A percentile compares a stretch with the other conserved stretches of the same genome.
phyloP scores from a whole-genome alignment of 2,329 filamentous ascomycete species.

The Hymenoscyphus scutula region DNA sequence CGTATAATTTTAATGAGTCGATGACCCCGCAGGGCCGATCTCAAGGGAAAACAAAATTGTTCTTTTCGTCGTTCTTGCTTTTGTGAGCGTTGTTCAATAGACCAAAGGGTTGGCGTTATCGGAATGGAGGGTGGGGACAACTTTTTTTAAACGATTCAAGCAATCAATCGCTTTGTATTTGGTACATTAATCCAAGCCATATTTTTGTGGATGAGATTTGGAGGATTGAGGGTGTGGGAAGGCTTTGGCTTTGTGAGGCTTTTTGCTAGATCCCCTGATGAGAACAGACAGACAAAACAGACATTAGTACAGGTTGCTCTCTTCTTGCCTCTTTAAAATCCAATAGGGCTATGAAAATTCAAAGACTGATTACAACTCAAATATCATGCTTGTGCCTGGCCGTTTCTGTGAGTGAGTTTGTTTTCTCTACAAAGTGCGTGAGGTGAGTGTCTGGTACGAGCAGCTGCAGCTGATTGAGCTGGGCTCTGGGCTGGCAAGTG shows the following conservation, averaged over 20 bases:
- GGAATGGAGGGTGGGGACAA: background rate
- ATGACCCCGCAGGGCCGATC: conserved; percentile 9
- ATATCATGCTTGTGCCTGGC: too few species aligned
- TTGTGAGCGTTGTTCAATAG: conserved; percentile 22
- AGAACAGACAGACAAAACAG: conserved; percentile 2
- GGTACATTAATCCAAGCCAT: conserved; percentile 5
- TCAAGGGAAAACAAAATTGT: conserved; percentile 13
- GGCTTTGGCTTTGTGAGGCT: background rate
- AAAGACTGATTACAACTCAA: too few species aligned
- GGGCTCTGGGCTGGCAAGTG: too few species aligned
- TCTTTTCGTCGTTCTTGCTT: conserved; percentile 12
- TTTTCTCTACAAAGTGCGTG: too few species aligned
- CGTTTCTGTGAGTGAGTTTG: too few species aligned
- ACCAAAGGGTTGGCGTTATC: conserved; percentile 17
- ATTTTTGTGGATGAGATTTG: background rate
- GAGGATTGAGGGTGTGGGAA: background rate
- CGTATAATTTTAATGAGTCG: conserved; percentile 16
- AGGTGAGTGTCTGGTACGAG: too few species aligned
- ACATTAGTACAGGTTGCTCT: background rate
- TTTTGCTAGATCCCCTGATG: background rate
- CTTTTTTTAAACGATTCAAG: background rate
- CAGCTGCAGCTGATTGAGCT: too few species aligned
- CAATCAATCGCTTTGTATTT: background rate
- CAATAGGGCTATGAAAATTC: too few species aligned
- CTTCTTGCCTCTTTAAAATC: too few species aligned